Base-by-base conservation (phyloP, 139 green algal species). In the Chlorella vulgaris region DNA sequence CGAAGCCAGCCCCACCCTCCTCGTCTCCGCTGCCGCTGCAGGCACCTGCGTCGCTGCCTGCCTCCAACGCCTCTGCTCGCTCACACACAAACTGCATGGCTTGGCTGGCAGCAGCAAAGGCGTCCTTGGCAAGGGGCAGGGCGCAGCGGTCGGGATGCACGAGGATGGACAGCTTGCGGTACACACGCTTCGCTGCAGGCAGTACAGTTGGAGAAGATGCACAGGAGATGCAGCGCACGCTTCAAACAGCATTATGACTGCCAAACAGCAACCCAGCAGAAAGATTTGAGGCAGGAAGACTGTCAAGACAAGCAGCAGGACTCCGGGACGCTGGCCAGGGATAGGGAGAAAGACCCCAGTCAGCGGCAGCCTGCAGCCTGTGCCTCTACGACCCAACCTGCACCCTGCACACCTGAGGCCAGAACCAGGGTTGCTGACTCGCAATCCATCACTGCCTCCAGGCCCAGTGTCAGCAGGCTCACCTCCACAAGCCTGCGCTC, bases 141-240 rank as follows among this genome's bases (percentile, higher is more conserved):
- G 33, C 22, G 82, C 87, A 93, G 74, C 94, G 95, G 86, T 97
- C 93, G 0, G 93, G 93, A 55, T 97, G 93, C 24, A 96, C 80
- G 28, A 88, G 28, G 22, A 92, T 81, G n/a, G 87, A 91, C 5
- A 96, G 86, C 73, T 89, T 77, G 2, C 78, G 66, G 85, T 93
- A 94, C 6, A 85, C 74, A 31, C 66, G 77, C 66, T 83, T 87
- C 39, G 85, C 68, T 33, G 73, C 53, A 33, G 36, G 19, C 29
- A 2, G 33, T 58, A n/a, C 10, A 42, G 33, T 21, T n/a, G 2
- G 40, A 8, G 66, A n/a, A n/a, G n/a, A n/a, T n/a, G n/a, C n/a
- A n/a, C n/a, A n/a, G n/a, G n/a, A n/a, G n/a, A n/a, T n/a, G n/a
- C n/a, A n/a, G n/a, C n/a, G n/a, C n/a, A n/a, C n/a, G n/a, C n/a